Evolutionary conservation across 352 stramenopile species (phyloP).

Genomic region (Phytophthora cryptogea): DNA sequence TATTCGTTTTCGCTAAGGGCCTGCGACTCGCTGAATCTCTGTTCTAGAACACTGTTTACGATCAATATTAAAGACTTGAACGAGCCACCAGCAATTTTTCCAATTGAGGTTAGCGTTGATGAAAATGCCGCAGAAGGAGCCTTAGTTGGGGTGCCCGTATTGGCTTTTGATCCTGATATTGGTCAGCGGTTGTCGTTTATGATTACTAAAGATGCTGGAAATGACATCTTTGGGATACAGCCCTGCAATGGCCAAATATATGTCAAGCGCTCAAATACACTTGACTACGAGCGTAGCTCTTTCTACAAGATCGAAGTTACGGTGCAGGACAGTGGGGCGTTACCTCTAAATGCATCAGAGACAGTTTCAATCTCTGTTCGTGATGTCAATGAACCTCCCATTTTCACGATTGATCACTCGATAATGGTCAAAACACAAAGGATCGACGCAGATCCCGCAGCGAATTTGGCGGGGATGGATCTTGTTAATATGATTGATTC

Average conservation of each 20-base stretch:
- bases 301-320: slow-evolving; percentile 30
- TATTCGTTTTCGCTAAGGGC: slow-evolving; percentile 21
- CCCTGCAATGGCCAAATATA: slow-evolving; percentile 58
- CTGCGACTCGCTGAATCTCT: slow-evolving; percentile 22
- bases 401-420: slow-evolving; percentile 35
- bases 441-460: background rate
- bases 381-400: slow-evolving; percentile 52
- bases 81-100: slow-evolving; percentile 26
- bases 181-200: slow-evolving; percentile 22
- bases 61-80: slow-evolving; percentile 26
- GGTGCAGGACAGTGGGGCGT: slow-evolving; percentile 47
- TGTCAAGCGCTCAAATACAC: slow-evolving; percentile 33
- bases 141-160: slow-evolving; percentile 18
- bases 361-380: slow-evolving; percentile 32
- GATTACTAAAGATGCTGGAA: slow-evolving; percentile 32
- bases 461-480: slow-evolving; percentile 10
- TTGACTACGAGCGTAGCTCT: slow-evolving; percentile 45
- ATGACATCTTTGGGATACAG: slow-evolving; percentile 50
- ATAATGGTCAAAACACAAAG: slow-evolving; percentile 21
- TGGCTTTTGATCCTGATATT: slow-evolving; percentile 26
- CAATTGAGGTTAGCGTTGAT: slow-evolving; percentile 15
- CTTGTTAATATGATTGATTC: slow-evolving; percentile 18
- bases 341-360: slow-evolving; percentile 32
- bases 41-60: slow-evolving; percentile 13
- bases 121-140: slow-evolving; percentile 23